Evolutionary conservation across 2,329 filamentous ascomycete genomes (phyloP).

Genomic region (Neoarthrinium moseri): DNA sequence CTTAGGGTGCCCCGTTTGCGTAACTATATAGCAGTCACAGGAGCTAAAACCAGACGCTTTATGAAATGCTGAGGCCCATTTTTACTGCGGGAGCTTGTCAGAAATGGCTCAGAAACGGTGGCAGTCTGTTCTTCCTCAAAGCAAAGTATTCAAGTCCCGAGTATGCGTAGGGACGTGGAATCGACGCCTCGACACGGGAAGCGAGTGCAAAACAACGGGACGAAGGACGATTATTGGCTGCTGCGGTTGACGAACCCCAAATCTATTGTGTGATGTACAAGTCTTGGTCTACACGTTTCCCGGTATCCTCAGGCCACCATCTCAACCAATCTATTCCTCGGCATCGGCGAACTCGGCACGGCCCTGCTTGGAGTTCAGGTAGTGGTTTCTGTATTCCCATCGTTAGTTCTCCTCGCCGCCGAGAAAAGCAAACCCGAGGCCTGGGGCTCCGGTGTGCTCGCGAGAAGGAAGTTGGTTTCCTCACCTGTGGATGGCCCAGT

Average conservation of each 20-base stretch:
- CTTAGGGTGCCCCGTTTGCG: too few species aligned
- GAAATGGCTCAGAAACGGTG: too few species aligned
- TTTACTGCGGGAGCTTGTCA: too few species aligned
- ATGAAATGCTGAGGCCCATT: too few species aligned
- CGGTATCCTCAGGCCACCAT: neutral
- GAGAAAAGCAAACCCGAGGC: neutral
- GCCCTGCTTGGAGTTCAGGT: constrained; percentile 14
- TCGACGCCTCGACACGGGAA: too few species aligned
- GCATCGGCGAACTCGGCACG: constrained; percentile 11
- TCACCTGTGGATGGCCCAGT: constrained; percentile 89
- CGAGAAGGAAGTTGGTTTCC: constrained; percentile 25
- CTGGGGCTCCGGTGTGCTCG: neutral
- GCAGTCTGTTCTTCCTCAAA: too few species aligned
- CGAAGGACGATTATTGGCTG: too few species aligned
- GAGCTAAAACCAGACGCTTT: too few species aligned
- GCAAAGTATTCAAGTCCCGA: too few species aligned
- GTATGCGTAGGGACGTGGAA: too few species aligned
- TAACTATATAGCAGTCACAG: too few species aligned
- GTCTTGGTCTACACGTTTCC: constrained; percentile 10
- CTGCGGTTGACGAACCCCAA: constrained; percentile 7
- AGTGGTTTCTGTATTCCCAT: constrained; percentile 10
- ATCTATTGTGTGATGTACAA: constrained; percentile 16
- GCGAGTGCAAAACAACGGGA: too few species aligned
- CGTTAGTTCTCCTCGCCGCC: neutral
- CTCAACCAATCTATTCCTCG: constrained; percentile 7